A percentile compares a stretch with the other conserved stretches of the same genome.
Evolutionary conservation across 345 rosid genomes (phyloP).

Genomic region (Gossypium mustelinum): DNA sequence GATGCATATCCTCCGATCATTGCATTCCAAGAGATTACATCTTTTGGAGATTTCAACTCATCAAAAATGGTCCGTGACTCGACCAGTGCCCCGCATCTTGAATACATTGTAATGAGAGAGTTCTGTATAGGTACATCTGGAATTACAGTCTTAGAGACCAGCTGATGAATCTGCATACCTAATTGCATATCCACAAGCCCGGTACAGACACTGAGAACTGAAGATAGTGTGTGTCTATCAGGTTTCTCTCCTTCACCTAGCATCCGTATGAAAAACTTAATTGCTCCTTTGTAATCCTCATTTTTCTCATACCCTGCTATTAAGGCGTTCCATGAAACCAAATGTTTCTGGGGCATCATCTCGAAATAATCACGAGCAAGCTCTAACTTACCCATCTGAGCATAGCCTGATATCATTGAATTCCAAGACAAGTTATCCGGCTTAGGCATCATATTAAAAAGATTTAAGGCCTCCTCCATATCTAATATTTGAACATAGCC

Average conservation of each 20-base stretch:
- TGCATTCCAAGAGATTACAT: slow-evolving; percentile 21
- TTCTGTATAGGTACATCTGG: slow-evolving; percentile 19
- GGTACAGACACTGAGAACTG: slow-evolving; percentile 9
- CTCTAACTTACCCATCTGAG: slow-evolving; percentile 16
- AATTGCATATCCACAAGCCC: slow-evolving; percentile 20
- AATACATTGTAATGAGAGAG: slow-evolving; percentile 17
- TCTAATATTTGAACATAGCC: slow-evolving; percentile 13
- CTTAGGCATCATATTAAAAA: slow-evolving; percentile 15
- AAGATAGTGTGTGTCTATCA: slow-evolving; percentile 18
- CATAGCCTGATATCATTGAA: slow-evolving; percentile 11
- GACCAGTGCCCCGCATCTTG: slow-evolving; percentile 14
- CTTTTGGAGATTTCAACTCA: slow-evolving; percentile 8
- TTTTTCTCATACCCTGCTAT: slow-evolving; percentile 22
- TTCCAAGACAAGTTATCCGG: slow-evolving; percentile 18
- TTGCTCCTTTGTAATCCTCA: slow-evolving; percentile 18
- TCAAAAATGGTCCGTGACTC: slow-evolving; percentile 16
- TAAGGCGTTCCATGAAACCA: slow-evolving; percentile 20
- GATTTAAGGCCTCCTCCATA: slow-evolving; percentile 17
- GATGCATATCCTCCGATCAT: slow-evolving; percentile 23
- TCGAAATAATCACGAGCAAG: slow-evolving; percentile 16
- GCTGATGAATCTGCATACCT: slow-evolving; percentile 23
- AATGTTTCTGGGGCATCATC: slow-evolving; percentile 14
- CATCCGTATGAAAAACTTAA: slow-evolving; percentile 14
- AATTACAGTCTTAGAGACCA: slow-evolving; percentile 12
- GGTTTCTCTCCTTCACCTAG: slow-evolving; percentile 19